Evolutionary conservation across 2,329 filamentous ascomycete genomes (phyloP), one percentile per base, ranked within the genome.

Genomic region (Fusarium camptoceras): DNA sequence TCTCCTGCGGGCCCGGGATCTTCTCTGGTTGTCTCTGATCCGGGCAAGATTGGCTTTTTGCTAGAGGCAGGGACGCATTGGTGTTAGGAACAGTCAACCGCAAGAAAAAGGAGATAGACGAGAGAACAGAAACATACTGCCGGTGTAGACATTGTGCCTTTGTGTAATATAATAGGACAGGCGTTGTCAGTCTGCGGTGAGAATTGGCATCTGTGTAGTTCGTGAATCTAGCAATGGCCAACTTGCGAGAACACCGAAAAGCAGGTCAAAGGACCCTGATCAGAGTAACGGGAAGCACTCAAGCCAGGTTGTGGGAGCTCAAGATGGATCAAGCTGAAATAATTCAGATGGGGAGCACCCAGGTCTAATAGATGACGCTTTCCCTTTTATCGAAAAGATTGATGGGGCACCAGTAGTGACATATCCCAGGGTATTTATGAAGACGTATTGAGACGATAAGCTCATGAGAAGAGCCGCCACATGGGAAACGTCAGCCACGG

Each of bases 21-120:
- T 88, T 59, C 92, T 86, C 77, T 94, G 92, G 74, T 94, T 94
- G 74, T 94, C 90, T 69, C 92, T 87, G 71, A 94, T 90, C 61
- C 91, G 89, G 66, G 79, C 80, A 72, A 82, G 75, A 60, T 82
- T 82, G 65, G 79, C 79, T 65, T 78, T 80, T 69, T 81, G 79
- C 79, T 81, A 69, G 24, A 60, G 51, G 59, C 24, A 63, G 34
- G 42, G 66, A 64, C 56, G 55, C 51, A 30, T 61, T 58, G 53
- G 34, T 28, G 59, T 71, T 60, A 74, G 63, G 61, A 67, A 70
- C 57, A 62, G 41, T 51, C 57, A 60, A 61, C 48, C 51, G 51
- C 37, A 43, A 44, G 51, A n/a, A 44, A 48, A 41, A 61, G 43
- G 48, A 31, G 55, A 50, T 59, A 51, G 47, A 46, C 27, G 48